A percentile compares a stretch with the other conserved stretches of the same genome.
These are phyloP conservation scores for Obba rivulosa DNA, from an alignment of 768 basidiomycete genomes.

Conservation along the genomic window DNA sequence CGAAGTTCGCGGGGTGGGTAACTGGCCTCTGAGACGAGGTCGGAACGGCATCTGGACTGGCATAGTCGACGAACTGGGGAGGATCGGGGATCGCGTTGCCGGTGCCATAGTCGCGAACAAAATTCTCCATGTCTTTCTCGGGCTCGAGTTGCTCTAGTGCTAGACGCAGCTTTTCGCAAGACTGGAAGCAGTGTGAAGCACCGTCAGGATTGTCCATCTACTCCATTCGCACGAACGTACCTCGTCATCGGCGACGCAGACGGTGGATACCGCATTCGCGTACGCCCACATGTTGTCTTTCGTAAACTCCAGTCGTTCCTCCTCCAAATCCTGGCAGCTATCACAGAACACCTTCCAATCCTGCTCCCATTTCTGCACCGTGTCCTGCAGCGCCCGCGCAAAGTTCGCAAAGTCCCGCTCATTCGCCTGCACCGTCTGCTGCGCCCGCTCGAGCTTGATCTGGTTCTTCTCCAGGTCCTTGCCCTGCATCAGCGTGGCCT, in stretches of 20 bases:
- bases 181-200: constrained; percentile 39
- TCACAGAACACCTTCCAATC: constrained; percentile 96
- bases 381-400: constrained; percentile 72
- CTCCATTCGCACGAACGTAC: constrained; percentile 35
- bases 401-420: constrained; percentile 93
- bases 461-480: constrained; percentile 89
- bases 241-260: constrained; percentile 95
- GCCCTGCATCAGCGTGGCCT: constrained; percentile 86
- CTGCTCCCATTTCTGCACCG: constrained; percentile 80
- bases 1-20: constrained; percentile 53
- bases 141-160: constrained; percentile 87
- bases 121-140: constrained; percentile 82
- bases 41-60: constrained; percentile 58
- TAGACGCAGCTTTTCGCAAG: constrained; percentile 84
- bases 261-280: constrained; percentile 93
- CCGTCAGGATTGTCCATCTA: background rate
- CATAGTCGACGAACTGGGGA: constrained; percentile 81
- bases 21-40: constrained; percentile 52
- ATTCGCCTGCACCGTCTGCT: constrained; percentile 84
- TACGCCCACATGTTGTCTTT: constrained; percentile 96
- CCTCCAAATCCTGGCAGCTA: constrained; percentile 91
- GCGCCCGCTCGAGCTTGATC: constrained; percentile 80
- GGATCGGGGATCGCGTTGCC: constrained; percentile 86
- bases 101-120: constrained; percentile 86
- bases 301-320: constrained; percentile 89